Percentiles rank a stretch among this genome's conserved stretches.
phyloP scores from a whole-genome alignment of 1,139 yeast genomes.

The Candida frijolesensis region DNA sequence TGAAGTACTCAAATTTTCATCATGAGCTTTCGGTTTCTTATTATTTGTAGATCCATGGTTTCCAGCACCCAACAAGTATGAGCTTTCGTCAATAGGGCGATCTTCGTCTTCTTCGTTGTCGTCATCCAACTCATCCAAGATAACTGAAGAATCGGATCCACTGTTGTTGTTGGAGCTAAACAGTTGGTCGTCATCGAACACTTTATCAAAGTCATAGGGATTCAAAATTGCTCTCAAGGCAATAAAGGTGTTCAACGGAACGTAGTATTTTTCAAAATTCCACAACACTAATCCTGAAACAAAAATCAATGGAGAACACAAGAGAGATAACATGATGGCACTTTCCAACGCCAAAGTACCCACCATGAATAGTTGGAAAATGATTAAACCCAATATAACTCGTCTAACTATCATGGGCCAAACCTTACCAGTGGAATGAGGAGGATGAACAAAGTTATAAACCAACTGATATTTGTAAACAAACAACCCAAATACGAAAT shows the following conservation, averaged over 20 bases:
- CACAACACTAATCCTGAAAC: constrained; percentile 51
- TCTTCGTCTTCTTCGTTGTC: constrained; percentile 1
- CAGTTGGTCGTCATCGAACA: constrained; percentile 38
- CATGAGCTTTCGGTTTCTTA: constrained; percentile 9
- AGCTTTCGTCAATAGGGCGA: constrained; percentile 28
- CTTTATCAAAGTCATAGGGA: constrained; percentile 43
- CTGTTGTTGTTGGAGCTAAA: constrained; percentile 3
- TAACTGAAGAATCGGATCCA: constrained; percentile 9
- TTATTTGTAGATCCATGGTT: not conserved
- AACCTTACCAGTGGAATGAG: constrained; percentile 70
- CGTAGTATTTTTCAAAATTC: constrained; percentile 61
- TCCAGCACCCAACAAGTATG: constrained; percentile 22
- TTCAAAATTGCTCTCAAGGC: constrained; percentile 64
- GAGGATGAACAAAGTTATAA: constrained; percentile 69
- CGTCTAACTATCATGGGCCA: constrained; percentile 72
- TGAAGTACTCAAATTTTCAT: not conserved
- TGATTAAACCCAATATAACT: constrained; percentile 58
- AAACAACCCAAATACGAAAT: constrained; percentile 61
- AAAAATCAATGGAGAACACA: constrained; percentile 55
- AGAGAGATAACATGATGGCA: constrained; percentile 53
- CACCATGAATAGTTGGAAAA: constrained; percentile 68
- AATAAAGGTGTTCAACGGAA: constrained; percentile 60
- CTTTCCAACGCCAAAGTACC: constrained; percentile 69
- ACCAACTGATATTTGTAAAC: constrained; percentile 69
- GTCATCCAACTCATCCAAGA: constrained; percentile 7